Base-by-base conservation (phyloP, 495 filamentous ascomycete species). In the Penicillium coprophilum region DNA sequence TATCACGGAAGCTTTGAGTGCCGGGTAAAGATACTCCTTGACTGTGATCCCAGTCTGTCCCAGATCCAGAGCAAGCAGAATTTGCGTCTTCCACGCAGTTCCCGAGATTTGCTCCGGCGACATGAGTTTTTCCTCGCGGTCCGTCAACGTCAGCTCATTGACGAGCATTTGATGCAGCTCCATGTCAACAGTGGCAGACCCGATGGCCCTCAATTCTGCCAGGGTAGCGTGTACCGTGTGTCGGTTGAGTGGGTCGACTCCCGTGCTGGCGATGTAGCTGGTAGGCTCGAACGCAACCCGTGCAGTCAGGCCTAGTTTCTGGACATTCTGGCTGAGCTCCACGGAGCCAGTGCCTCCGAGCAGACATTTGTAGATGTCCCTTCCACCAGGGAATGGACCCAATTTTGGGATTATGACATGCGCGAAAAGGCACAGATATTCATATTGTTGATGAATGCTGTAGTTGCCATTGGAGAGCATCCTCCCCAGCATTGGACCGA, bases 401-500 rank as follows among this genome's bases (percentile, higher is more conserved):
- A 50, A 32, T 1, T 24, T 27, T 3, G 47, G 47, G 0, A 64
- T 20, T 2, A 64, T 38, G 15, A 61, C 50, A n/a, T 34, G 38
- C 9, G 34, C 46, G 20, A 51, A 52, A 15, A 61, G 40, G 10
- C n/a, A 27, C 13, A 64, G 50, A 27, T 61, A 58, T 32, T 58
- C 45, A 39, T 44, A 61, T 13, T 64, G 61, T 9, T 58, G 13
- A 34, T 58, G 48, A 20, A 61, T 28, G 20, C 46, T 44, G 19
- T 64, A 61, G 30, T 49, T 23, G 40, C 50, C 62, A 0, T 46
- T 32, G 2, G 11, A 9, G 1, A 64, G 28, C 24, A 58, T 39
- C 2, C 46, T 46, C 13, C 23, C 46, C 5, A 64, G 34, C 15
- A 52, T 47, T 9, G 61, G 58, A 0, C 30, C 61, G 0, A 50